Percentiles rank a stretch among this genome's conserved stretches.
phyloP scores from a whole-genome alignment of 2,329 filamentous ascomycete genomes.

The Rachicladosporium sp. region DNA sequence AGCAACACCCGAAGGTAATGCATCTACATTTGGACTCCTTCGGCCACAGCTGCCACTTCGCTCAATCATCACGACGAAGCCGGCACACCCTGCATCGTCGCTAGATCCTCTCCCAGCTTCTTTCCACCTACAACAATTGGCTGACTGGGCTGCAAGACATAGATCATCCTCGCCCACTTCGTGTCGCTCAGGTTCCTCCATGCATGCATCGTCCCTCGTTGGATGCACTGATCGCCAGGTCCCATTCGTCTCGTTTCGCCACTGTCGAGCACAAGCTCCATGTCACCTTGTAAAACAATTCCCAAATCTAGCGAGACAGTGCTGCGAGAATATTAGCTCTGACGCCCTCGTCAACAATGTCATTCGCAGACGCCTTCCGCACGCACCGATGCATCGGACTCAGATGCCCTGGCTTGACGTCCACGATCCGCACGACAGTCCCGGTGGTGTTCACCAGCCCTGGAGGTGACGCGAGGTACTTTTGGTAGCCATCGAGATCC shows the following conservation, averaged over 20 bases:
- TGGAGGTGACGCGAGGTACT: constrained; percentile 31
- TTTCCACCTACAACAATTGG: constrained; percentile 18
- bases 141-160: constrained; percentile 20
- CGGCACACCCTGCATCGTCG: constrained; percentile 17
- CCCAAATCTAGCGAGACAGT: constrained; percentile 24
- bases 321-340: constrained; percentile 13
- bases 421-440: constrained; percentile 29
- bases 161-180: constrained; percentile 23
- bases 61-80: constrained; percentile 2
- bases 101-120: constrained; percentile 20
- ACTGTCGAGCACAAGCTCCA: constrained; percentile 21
- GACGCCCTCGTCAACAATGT: constrained; percentile 8
- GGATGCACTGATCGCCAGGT: constrained; percentile 21
- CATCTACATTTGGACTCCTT: too few relatives aligned
- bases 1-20: too few relatives aligned
- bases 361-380: not conserved
- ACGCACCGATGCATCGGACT: not conserved
- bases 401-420: constrained; percentile 2
- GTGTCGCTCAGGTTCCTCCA: constrained; percentile 23
- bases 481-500: constrained; percentile 36
- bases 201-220: constrained; percentile 23
- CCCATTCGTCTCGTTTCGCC: constrained; percentile 20
- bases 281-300: constrained; percentile 21
- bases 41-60: too few relatives aligned
- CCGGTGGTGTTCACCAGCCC: constrained; percentile 37